Evolutionary conservation across 2,329 filamentous ascomycete species (phyloP).

Genomic region (Fusarium sp.): DNA sequence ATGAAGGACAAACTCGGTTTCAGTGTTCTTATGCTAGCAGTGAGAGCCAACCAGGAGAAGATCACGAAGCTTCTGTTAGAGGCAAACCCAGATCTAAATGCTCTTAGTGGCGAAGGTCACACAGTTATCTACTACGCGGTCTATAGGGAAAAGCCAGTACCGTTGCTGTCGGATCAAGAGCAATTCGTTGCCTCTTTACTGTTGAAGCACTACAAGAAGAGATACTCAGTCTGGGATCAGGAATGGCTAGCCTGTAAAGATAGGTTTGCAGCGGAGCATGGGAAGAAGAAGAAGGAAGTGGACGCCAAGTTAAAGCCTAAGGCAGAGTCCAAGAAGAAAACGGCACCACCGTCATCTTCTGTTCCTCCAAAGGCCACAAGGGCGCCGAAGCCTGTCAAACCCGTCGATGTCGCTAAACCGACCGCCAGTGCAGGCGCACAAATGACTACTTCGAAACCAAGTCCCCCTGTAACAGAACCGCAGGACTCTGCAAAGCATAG

Average conservation of each 20-base stretch:
- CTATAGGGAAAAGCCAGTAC: neutral
- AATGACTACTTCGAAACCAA: neutral
- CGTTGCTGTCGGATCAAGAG: neutral
- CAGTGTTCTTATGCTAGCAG: neutral
- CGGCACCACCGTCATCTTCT: neutral
- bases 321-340: neutral
- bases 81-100: neutral
- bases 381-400: neutral
- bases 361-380: neutral
- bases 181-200: neutral
- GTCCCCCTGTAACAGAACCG: too few relatives aligned
- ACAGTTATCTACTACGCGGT: neutral
- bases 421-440: neutral
- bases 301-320: neutral
- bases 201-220: slow-evolving; percentile 1
- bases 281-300: neutral
- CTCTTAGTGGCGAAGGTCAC: neutral
- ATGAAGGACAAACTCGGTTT: neutral
- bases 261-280: neutral
- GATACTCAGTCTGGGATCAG: neutral
- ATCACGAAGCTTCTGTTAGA: neutral
- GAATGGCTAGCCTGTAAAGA: slow-evolving; percentile 5
- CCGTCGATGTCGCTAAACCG: neutral
- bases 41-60: neutral
- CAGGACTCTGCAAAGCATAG: neutral